A percentile compares a stretch with the other conserved stretches of the same genome.
Conservation (phyloP, 2,329 filamentous ascomycete species). For the Epichloe glyceriae region DNA sequence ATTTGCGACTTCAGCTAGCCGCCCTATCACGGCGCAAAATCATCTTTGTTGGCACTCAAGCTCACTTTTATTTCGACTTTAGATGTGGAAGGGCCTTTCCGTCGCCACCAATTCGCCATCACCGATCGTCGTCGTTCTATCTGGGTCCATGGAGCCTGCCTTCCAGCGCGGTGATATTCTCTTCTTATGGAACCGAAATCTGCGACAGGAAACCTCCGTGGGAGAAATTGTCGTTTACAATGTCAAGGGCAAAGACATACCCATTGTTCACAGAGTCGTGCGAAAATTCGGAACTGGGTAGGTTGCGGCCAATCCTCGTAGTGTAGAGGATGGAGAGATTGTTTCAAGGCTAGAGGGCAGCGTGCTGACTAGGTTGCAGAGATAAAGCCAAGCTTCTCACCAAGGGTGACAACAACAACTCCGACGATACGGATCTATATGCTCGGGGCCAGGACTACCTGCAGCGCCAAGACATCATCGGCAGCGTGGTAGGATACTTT, state of each 20-base stretch:
- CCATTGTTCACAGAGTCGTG: constrained; percentile 89
- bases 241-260: constrained; percentile 86
- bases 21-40: neutral
- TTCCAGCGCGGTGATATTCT: constrained; percentile 68
- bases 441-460: constrained; percentile 79
- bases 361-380: constrained; percentile 19
- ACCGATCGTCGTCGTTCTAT: constrained; percentile 73
- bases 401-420: constrained; percentile 93
- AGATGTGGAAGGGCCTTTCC: constrained; percentile 82
- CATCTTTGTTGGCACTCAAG: too few species aligned
- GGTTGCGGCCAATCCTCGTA: constrained; percentile 11
- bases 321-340: too few species aligned
- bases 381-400: constrained; percentile 65
- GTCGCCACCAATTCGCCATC: constrained; percentile 62
- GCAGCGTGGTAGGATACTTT: constrained; percentile 81
- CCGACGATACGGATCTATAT: constrained; percentile 82
- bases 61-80: neutral
- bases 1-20: neutral
- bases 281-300: constrained; percentile 53
- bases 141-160: constrained; percentile 72
- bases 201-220: constrained; percentile 40
- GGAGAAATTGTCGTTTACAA: constrained; percentile 57
- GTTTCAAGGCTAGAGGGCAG: too few species aligned
- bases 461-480: constrained; percentile 79
- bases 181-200: constrained; percentile 63